Percentiles rank a stretch among this genome's conserved stretches.
Evolutionary conservation across 371 early-diverging fungal species (phyloP).

Genomic region (Haplosporangium sp.): DNA sequence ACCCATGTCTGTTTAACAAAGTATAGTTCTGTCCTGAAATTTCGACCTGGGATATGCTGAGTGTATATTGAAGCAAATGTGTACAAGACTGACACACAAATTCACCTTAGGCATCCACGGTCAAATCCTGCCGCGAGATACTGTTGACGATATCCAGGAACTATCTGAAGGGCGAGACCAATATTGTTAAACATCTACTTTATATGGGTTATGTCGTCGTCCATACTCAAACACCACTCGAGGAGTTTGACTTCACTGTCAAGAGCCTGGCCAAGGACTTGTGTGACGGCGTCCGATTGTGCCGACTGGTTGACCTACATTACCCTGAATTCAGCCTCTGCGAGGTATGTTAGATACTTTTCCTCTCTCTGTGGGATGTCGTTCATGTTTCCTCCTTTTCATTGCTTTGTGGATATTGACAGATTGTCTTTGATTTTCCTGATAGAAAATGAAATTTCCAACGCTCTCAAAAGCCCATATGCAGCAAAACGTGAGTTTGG

Average conservation of each 20-base stretch:
- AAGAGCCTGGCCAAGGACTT: constrained; percentile 52
- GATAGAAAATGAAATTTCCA: constrained; percentile 54
- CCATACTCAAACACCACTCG: constrained; percentile 43
- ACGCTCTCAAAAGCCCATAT: constrained; percentile 48
- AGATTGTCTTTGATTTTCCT: too few relatives aligned
- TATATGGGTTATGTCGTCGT: constrained; percentile 52
- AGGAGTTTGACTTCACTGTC: constrained; percentile 52
- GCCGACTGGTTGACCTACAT: constrained; percentile 50
- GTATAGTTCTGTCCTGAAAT: constrained; percentile 8
- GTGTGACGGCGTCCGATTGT: constrained; percentile 52
- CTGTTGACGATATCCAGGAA: constrained; percentile 37
- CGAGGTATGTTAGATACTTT: constrained; percentile 9
- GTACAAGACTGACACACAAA: too few relatives aligned
- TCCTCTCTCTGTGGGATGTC: background rate
- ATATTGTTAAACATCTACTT: constrained; percentile 50
- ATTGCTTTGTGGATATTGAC: background rate
- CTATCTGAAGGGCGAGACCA: constrained; percentile 50
- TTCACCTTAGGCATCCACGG: constrained; percentile 32
- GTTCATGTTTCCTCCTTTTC: background rate
- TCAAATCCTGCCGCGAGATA: constrained; percentile 41
- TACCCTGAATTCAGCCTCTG: constrained; percentile 32
- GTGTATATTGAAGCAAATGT: background rate
- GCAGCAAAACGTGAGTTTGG: constrained; percentile 54
- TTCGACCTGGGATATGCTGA: background rate
- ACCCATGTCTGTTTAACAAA: constrained; percentile 56